Base-by-base conservation (phyloP, 2,329 filamentous ascomycete genomes). In the Xylariales sp. region DNA sequence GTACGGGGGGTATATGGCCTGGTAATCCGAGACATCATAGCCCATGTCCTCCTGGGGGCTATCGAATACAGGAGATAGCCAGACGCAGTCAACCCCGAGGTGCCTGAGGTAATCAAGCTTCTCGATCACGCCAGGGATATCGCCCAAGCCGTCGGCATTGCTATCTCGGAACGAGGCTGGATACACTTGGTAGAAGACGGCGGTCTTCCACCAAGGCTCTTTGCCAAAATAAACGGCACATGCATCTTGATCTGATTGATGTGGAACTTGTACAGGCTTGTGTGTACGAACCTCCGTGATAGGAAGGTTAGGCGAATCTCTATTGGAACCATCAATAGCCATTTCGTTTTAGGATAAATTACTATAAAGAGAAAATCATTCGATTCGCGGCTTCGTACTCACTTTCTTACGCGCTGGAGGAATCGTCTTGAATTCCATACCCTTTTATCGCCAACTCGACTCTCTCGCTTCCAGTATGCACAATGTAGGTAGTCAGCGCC, bases 21-120 rank as follows among this genome's bases (percentile, higher is more conserved):
- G 72, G 46, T 88, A 88, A 53, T 88, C 74, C 0, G 73, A 73
- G n/a, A 86, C 76, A 47, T 86, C 83, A 51, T 86, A 86, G 19
- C 82, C 83, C 80, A 85, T 83, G 43, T 87, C 82, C 13, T 72
- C 63, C 44, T 81, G 76, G 0, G 82, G 82, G 30, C 63, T 68
- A n/a, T 72, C 66, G 40, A 66, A 72, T 40, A 71, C 68, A 4
- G 70, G 70, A 1, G 66, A 72, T 1, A 74, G 56, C 78, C 78
- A 82, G 15, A 82, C 65, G n/a, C 78, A 70, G 44, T 81, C 75
- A 2, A 78, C 65, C 1, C 81, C 82, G 0, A 85, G 65, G 3
- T 75, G 64, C 36, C 75, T 67, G 33, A 85, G 65, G 51, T 85
- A 81, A 53, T 83, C 78, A 2, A 85, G 59, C 52, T 82, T 72